Conservation (phyloP, 2,329 filamentous ascomycete species). For the Diaporthe sp. region DNA sequence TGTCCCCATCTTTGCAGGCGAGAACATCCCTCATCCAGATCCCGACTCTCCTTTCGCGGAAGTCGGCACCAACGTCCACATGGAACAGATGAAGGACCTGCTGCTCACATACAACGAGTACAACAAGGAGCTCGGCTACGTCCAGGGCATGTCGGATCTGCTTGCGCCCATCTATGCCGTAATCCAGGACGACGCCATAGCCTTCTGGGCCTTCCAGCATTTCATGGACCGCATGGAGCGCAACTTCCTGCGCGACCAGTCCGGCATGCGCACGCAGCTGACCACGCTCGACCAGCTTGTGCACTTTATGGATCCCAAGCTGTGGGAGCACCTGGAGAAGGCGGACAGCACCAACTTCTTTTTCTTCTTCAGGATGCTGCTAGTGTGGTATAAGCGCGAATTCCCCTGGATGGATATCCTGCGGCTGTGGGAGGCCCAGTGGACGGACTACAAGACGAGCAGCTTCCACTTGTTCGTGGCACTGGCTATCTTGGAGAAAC, state of each 20-base stretch:
- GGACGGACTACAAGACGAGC: conserved; percentile 91
- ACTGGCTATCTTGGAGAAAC: conserved; percentile 93
- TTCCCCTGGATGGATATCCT: conserved; percentile 91
- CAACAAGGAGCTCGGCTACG: conserved; percentile 94
- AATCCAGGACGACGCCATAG: conserved; percentile 95
- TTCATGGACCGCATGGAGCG: conserved; percentile 99
- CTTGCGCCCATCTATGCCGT: conserved; percentile 97
- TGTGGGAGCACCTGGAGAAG: conserved; percentile 89
- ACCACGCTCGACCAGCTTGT: conserved; percentile 93
- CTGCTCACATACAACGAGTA: conserved; percentile 98
- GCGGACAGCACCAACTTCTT: conserved; percentile 99
- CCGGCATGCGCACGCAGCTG: conserved; percentile 94
- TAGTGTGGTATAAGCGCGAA: conserved; percentile 99
- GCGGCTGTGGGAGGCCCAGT: conserved; percentile 90
- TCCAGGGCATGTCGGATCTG: conserved; percentile 98
- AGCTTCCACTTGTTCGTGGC: conserved; percentile 97
- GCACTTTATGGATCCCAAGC: conserved; percentile 94
- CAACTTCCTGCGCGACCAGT: conserved; percentile 96
- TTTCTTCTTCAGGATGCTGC: conserved; percentile 99
- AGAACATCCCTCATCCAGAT: conserved; percentile 96
- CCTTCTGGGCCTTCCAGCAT: conserved; percentile 95
- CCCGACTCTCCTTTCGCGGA: conserved; percentile 95
- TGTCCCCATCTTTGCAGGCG: conserved; percentile 94
- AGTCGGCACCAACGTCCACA: conserved; percentile 93
- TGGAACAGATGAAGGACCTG: conserved; percentile 99